A percentile compares a stretch with the other conserved stretches of the same genome.
phyloP scores from a whole-genome alignment of 306 rosid species.

The Cotoneaster glaucophyllus region DNA sequence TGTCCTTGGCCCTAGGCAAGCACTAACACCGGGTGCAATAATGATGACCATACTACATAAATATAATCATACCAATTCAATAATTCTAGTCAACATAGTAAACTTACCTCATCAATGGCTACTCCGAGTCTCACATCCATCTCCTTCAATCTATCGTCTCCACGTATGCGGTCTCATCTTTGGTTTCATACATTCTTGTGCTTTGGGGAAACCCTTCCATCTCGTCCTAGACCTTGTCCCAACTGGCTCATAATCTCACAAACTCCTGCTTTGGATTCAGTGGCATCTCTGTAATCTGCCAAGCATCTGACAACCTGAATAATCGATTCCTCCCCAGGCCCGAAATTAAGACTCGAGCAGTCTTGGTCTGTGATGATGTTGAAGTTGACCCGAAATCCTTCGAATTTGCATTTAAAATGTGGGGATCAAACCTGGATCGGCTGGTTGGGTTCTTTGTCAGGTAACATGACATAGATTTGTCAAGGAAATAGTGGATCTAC shows the following conservation, averaged over 20 bases:
- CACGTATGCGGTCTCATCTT: slow-evolving; percentile 53
- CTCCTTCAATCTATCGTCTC: slow-evolving; percentile 62
- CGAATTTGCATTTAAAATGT: slow-evolving; percentile 54
- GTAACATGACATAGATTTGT: slow-evolving; percentile 65
- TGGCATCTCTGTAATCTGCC: slow-evolving; percentile 40
- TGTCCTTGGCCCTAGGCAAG: no score
- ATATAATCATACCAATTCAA: no score
- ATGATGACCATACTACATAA: no score
- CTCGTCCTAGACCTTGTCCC: slow-evolving; percentile 20
- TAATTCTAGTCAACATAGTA: no score
- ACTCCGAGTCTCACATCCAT: slow-evolving; percentile 64
- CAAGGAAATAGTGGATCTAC: slow-evolving; percentile 66
- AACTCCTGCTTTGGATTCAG: slow-evolving; percentile 26
- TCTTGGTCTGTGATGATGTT: slow-evolving; percentile 76
- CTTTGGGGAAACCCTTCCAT: slow-evolving; percentile 93
- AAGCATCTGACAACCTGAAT: slow-evolving; percentile 55
- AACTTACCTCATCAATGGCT: slow-evolving; percentile 86
- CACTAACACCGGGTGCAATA: no score
- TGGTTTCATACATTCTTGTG: slow-evolving; percentile 61
- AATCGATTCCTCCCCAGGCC: slow-evolving; percentile 64
- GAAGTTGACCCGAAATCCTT: slow-evolving; percentile 50
- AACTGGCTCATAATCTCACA: slow-evolving; percentile 44
- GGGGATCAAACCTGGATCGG: slow-evolving; percentile 44
- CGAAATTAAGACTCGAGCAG: slow-evolving; percentile 49
- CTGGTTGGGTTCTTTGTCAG: slow-evolving; percentile 69